Percentiles rank a stretch among this genome's conserved stretches.
phyloP scores from a whole-genome alignment of 2,329 filamentous ascomycete species.

The Apiospora kogelbergensis region DNA sequence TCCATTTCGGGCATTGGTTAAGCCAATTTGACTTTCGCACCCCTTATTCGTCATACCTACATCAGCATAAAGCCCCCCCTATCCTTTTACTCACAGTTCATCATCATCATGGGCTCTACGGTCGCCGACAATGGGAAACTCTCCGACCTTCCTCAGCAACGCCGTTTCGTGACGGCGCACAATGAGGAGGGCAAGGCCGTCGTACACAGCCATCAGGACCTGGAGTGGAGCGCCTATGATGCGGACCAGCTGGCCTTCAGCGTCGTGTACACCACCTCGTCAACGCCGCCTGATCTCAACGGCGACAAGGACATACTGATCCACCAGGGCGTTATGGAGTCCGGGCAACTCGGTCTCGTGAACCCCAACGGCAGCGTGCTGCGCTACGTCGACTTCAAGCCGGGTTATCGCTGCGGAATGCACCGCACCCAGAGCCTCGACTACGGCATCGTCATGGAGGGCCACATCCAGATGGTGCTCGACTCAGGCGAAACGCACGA shows the following conservation, averaged over 20 bases:
- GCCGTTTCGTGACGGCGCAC: conserved; percentile 30
- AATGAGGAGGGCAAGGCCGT: conserved; percentile 33
- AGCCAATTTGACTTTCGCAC: background rate
- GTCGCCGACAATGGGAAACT: background rate
- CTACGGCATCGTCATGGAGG: conserved; percentile 55
- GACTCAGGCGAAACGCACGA: conserved; percentile 49
- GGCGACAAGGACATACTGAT: conserved; percentile 38
- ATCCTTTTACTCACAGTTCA: background rate
- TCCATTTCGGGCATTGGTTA: background rate
- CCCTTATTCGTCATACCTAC: background rate
- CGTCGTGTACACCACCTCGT: conserved; percentile 42
- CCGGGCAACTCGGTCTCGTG: conserved; percentile 40
- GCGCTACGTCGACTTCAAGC: conserved; percentile 48
- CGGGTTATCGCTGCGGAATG: conserved; percentile 42
- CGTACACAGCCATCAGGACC: conserved; percentile 29
- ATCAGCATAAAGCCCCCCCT: background rate
- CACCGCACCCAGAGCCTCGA: conserved; percentile 56
- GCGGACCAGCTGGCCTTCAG: conserved; percentile 35
- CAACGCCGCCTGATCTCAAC: conserved; percentile 39
- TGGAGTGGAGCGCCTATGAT: conserved; percentile 32
- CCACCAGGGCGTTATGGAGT: conserved; percentile 33
- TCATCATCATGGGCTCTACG: background rate
- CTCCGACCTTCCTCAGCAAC: conserved; percentile 18
- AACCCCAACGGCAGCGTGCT: conserved; percentile 35
- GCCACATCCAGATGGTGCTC: conserved; percentile 49